These are phyloP conservation scores for Limonomyces culmigenus DNA, from an alignment of 1,284 basidiomycete species.

Conservation along the genomic window DNA sequence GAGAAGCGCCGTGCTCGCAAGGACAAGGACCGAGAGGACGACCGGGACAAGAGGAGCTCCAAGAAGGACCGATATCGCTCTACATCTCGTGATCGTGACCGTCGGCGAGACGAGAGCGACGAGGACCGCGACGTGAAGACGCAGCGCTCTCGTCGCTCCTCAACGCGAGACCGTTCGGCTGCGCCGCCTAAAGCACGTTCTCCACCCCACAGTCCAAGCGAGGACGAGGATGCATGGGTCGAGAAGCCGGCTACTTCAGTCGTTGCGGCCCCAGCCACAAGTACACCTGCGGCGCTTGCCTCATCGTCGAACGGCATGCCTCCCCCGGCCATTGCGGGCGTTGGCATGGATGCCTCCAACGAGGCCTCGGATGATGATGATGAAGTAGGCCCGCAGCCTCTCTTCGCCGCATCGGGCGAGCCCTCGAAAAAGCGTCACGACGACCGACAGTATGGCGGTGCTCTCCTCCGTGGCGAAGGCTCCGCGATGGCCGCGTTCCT, in stretches of 20 bases:
- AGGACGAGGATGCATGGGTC: conserved; percentile 52
- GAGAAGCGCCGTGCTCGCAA: conserved; percentile 39
- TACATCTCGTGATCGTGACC: too few species aligned
- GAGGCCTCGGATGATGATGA: conserved; percentile 25
- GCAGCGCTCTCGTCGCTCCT: conserved; percentile 13
- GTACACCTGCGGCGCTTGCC: too few species aligned
- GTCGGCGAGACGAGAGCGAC: conserved; percentile 20
- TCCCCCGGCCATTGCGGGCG: conserved; percentile 8
- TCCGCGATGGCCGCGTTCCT: conserved; percentile 94
- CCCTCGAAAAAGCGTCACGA: conserved; percentile 34
- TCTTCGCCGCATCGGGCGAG: conserved; percentile 17
- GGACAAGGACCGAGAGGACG: conserved; percentile 23
- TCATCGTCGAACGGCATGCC: conserved; percentile 3
- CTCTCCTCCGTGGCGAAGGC: conserved; percentile 86
- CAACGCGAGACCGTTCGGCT: conserved; percentile 12
- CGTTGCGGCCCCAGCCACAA: too few species aligned
- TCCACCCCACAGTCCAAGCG: conserved; percentile 6
- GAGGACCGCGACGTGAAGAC: conserved; percentile 18
- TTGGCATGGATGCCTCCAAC: conserved; percentile 3
- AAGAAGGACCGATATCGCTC: conserved; percentile 13
- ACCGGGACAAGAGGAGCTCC: conserved; percentile 19
- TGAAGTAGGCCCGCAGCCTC: conserved; percentile 44
- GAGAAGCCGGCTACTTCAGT: conserved; percentile 33
- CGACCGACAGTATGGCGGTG: conserved; percentile 71
- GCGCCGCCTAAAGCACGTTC: conserved; percentile 9